Percentiles rank a stretch among this genome's conserved stretches.
Conservation (phyloP, 2,329 filamentous ascomycete genomes). For the Pseudogymnoascus sp. region DNA sequence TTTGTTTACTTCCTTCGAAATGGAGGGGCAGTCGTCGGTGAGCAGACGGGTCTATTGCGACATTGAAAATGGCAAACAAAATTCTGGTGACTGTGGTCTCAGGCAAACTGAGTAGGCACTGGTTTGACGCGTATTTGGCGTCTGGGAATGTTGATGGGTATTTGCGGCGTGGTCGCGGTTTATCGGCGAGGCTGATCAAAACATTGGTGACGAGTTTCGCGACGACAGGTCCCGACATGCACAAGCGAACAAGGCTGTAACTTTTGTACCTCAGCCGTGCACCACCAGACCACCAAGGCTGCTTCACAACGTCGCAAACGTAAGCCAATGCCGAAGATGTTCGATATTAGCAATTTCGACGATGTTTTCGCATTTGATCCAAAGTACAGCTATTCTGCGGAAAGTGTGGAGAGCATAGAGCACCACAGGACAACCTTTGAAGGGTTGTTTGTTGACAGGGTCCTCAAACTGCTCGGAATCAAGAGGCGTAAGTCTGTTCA, state of each 20-base stretch:
- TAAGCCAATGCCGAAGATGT: slow-evolving; percentile 37
- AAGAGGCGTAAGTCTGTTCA: slow-evolving; percentile 50
- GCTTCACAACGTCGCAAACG: background rate
- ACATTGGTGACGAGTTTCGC: slow-evolving; percentile 6
- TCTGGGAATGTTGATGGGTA: background rate
- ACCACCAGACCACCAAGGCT: slow-evolving; percentile 9
- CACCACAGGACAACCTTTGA: slow-evolving; percentile 60
- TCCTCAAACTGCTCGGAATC: slow-evolving; percentile 64
- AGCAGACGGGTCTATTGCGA: background rate
- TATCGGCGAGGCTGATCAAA: slow-evolving; percentile 7
- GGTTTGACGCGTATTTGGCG: background rate
- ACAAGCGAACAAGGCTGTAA: slow-evolving; percentile 7
- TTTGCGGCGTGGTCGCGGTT: background rate
- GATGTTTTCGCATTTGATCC: slow-evolving; percentile 58
- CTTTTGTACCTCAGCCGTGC: slow-evolving; percentile 4
- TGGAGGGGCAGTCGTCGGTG: background rate
- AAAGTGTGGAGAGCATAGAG: slow-evolving; percentile 56
- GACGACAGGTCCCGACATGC: background rate
- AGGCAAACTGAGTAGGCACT: background rate
- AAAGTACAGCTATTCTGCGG: slow-evolving; percentile 56
- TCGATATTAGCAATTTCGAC: slow-evolving; percentile 61
- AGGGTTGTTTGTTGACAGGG: slow-evolving; percentile 74
- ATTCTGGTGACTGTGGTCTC: background rate
- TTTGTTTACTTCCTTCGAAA: slow-evolving; percentile 9
- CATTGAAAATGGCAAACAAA: background rate